phyloP scores from a whole-genome alignment of 2,329 filamentous ascomycete species.

The Dothistroma pini region DNA sequence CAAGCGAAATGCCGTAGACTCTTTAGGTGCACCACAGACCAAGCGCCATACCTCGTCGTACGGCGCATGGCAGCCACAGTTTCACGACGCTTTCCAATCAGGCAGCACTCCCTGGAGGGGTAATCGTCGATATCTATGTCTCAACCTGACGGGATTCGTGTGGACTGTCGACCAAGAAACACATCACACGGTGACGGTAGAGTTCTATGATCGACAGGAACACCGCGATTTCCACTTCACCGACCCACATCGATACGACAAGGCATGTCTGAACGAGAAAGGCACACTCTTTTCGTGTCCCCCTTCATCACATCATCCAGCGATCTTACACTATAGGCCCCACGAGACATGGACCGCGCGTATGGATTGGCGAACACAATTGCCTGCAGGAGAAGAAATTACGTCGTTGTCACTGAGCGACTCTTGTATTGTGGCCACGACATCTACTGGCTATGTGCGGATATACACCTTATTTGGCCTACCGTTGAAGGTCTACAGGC shows the following conservation, averaged over 20 bases:
- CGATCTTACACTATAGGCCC: slow-evolving; percentile 90
- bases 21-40: slow-evolving; percentile 38
- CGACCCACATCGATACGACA: slow-evolving; percentile 93
- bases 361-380: slow-evolving; percentile 80
- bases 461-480: slow-evolving; percentile 92
- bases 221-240: slow-evolving; percentile 97
- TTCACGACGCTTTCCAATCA: slow-evolving; percentile 85
- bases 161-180: slow-evolving; percentile 97
- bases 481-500: slow-evolving; percentile 81
- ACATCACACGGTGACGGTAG: slow-evolving; percentile 83
- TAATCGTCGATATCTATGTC: slow-evolving; percentile 85
- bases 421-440: slow-evolving; percentile 86
- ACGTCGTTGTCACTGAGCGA: slow-evolving; percentile 87
- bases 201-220: slow-evolving; percentile 93
- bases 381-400: slow-evolving; percentile 85
- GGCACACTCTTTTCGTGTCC: slow-evolving; percentile 83
- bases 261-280: slow-evolving; percentile 82
- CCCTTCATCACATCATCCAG: slow-evolving; percentile 61
- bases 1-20: slow-evolving; percentile 50
- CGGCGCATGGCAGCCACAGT: slow-evolving; percentile 56
- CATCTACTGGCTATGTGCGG: slow-evolving; percentile 80
- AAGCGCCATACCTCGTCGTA: slow-evolving; percentile 52
- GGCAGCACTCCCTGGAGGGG: slow-evolving; percentile 95
- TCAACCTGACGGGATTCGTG: slow-evolving; percentile 90
- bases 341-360: slow-evolving; percentile 95